Evolutionary conservation across 106 monocot genomes (phyloP).

Genomic region (Apostasia shenzhenica): DNA sequence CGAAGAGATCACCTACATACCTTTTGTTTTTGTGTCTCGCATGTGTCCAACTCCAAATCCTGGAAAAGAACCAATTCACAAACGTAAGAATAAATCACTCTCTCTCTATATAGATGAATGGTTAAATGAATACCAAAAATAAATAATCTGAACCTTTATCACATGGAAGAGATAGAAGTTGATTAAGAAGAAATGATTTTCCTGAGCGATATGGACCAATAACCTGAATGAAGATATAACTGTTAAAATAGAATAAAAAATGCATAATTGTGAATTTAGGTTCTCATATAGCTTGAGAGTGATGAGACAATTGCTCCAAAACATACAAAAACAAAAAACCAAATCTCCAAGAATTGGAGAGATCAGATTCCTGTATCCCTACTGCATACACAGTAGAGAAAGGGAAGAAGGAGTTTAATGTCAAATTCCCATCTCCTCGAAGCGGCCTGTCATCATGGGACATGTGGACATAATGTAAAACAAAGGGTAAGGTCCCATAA

Average conservation of each 20-base stretch:
- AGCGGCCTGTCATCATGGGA: no score
- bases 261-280: background rate
- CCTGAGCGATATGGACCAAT: conserved; percentile 99
- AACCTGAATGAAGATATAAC: conserved; percentile 40
- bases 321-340: no score
- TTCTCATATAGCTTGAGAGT: no score
- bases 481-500: no score
- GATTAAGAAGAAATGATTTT: conserved; percentile 98
- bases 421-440: no score
- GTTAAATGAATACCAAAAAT: background rate
- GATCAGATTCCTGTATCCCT: no score
- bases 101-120: background rate
- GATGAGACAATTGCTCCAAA: no score
- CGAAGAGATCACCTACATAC: conserved; percentile 23
- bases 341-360: no score
- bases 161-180: conserved; percentile 94
- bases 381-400: no score
- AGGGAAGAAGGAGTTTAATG: no score
- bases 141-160: conserved; percentile 67
- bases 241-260: conserved; percentile 1
- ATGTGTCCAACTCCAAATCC: conserved; percentile 99
- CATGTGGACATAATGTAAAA: no score
- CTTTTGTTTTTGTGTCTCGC: conserved; percentile 99
- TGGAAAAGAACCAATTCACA: conserved; percentile 20
- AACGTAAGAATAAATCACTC: background rate